Percentiles rank a stretch among this genome's conserved stretches.
phyloP scores from a whole-genome alignment of 2,329 filamentous ascomycete species.

The Colletotrichum plurivorum region DNA sequence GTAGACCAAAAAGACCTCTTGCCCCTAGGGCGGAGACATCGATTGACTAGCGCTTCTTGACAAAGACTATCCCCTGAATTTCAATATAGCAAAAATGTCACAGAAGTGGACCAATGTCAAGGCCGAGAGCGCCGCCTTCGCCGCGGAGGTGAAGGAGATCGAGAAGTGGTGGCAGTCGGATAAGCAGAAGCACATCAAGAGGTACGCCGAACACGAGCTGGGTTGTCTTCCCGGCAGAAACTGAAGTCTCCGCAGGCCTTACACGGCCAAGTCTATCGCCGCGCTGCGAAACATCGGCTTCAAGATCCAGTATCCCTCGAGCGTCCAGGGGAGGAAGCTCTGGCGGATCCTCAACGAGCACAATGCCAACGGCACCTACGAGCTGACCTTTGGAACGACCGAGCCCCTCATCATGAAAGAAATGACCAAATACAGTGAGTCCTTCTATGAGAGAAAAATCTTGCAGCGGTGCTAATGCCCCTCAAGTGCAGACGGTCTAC shows the following conservation, averaged over 20 bases:
- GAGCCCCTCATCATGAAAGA: constrained; percentile 52
- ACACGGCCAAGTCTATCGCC: constrained; percentile 51
- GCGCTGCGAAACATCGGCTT: constrained; percentile 48
- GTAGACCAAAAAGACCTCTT: too few relatives aligned
- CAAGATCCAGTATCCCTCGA: constrained; percentile 47
- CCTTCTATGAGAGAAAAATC: too few relatives aligned
- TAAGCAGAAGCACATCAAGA: constrained; percentile 14
- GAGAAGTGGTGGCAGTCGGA: constrained; percentile 5
- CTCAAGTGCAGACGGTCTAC: constrained; percentile 53
- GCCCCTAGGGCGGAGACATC: too few relatives aligned
- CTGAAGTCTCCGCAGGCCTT: constrained; percentile 41
- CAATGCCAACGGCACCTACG: constrained; percentile 49
- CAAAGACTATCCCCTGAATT: too few relatives aligned
- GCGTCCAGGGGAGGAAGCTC: constrained; percentile 52
- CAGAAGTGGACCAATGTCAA: constrained; percentile 6
- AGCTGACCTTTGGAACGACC: constrained; percentile 55
- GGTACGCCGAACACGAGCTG: not conserved
- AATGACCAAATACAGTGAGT: constrained; percentile 44
- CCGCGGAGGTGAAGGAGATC: constrained; percentile 4
- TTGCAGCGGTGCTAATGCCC: too few relatives aligned
- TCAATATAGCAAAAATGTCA: not conserved
- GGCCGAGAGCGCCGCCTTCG: constrained; percentile 11
- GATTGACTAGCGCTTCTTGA: too few relatives aligned
- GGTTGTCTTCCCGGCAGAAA: rapidly evolving
- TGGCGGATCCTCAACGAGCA: constrained; percentile 53